Evolutionary conservation across 768 basidiomycete species (phyloP), one percentile per base, ranked within the genome.

Genomic region (Coprinellus aureogranulatus): DNA sequence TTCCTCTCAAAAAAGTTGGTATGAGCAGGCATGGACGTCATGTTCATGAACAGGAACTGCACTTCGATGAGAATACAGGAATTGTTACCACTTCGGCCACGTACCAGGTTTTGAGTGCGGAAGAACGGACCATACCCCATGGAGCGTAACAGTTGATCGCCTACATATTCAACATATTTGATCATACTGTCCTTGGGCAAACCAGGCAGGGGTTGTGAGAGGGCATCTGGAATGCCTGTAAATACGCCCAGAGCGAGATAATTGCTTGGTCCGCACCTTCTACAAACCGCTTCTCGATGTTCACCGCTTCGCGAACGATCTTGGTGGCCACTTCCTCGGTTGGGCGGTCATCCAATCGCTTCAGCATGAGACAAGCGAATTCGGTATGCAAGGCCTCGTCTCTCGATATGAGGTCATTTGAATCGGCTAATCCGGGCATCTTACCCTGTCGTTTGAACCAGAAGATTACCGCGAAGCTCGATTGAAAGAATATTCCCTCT

Each of bases 381-480:
- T 90, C 88, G 68, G 89, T 90, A 68, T 92, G 90, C 72, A 90
- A 81, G 40, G 89, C 89, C 70, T 92, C 90, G 59, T 92, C 90
- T 6, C 90, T 80, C 39, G 84, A 87, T 70, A 92, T 92, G 65
- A 92, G 81, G 69, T 92, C 90, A 68, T 92, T 92, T 28, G 89
- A 89, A 70, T 90, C 90, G 0, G 88, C 87, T 34, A 92, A 75
- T 22, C 90, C 90, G 14, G 90, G 89, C 90, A 91, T 90, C 16
- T 91, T 73, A 8, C 89, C 89, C 4, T 88, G 79, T 74, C 89
- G 89, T 80, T 90, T 91, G 49, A 92, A 68, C 90, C 89, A 90
- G 70, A 91, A 92, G 64, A 92, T 88, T 28, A 86, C 81, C 0
- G 90, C 86, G 58, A 89, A 89, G 1, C 84, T 86, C 1, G 84